These are phyloP conservation scores for Jatropha multifida DNA, from an alignment of 441 rosid species.

Conservation along the genomic window DNA sequence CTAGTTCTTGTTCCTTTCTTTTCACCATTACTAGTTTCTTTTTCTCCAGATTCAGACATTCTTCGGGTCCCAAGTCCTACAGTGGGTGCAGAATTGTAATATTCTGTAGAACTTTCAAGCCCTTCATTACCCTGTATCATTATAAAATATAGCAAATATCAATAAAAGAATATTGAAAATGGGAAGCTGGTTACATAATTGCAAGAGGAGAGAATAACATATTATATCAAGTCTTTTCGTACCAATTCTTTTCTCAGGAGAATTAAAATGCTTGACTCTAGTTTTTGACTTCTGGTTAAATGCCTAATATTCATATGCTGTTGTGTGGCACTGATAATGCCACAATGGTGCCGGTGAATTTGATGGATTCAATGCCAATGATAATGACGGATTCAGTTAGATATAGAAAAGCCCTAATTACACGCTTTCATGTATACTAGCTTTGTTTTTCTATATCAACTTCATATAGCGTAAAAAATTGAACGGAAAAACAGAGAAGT, in stretches of 20 bases:
- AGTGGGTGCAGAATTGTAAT: constrained; percentile 3
- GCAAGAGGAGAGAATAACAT: neutral
- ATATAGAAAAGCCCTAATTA: neutral
- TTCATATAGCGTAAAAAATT: neutral
- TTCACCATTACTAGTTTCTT: constrained; percentile 24
- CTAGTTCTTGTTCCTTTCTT: constrained; percentile 18
- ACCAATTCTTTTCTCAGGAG: neutral
- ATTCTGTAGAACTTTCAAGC: constrained; percentile 16
- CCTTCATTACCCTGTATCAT: constrained; percentile 26
- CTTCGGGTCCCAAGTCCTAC: constrained; percentile 14
- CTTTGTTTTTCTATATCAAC: neutral
- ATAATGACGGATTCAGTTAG: neutral
- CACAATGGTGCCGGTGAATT: neutral
- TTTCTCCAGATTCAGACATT: constrained; percentile 18
- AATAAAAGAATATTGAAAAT: neutral
- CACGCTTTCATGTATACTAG: neutral
- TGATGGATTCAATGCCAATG: neutral
- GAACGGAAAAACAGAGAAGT: neutral
- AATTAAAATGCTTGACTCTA: no score
- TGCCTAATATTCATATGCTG: neutral
- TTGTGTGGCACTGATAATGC: neutral
- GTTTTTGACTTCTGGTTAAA: neutral
- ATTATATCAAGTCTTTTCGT: neutral
- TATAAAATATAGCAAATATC: neutral
- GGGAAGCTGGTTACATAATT: neutral